Conservation (phyloP, 805 yeast genomes). For the Yarrowia bubula region DNA sequence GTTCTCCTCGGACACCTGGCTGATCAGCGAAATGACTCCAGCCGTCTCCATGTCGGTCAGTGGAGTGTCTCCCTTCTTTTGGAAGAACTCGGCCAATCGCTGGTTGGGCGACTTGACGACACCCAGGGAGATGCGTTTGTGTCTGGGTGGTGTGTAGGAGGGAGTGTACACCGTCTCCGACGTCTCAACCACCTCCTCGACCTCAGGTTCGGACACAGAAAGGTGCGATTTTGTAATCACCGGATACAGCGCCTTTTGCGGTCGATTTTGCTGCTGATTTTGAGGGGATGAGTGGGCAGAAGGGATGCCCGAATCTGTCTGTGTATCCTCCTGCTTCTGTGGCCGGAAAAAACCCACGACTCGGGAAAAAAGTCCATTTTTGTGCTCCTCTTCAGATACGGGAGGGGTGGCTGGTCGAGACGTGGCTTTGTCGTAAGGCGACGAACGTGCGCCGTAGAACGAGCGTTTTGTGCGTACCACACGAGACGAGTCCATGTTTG, state of each 20-base stretch:
- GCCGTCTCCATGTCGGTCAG: slow-evolving; percentile 70
- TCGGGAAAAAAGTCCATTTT: not conserved
- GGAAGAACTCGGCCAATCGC: slow-evolving; percentile 63
- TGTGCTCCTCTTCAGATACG: not conserved
- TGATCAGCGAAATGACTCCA: slow-evolving; percentile 46
- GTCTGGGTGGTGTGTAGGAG: not conserved
- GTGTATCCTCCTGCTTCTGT: not conserved
- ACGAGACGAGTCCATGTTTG: not conserved
- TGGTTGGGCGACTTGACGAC: slow-evolving; percentile 49
- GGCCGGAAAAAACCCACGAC: not conserved
- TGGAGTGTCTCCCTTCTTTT: slow-evolving; percentile 68
- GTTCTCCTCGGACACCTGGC: slow-evolving; percentile 13
- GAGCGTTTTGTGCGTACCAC: slow-evolving; percentile 11
- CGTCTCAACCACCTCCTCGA: not conserved
- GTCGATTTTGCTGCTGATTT: not conserved
- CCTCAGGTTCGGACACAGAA: not conserved
- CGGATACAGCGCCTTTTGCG: not conserved
- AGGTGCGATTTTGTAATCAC: not conserved
- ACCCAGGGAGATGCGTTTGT: not conserved
- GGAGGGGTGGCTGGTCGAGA: not conserved
- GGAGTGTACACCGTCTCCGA: not conserved
- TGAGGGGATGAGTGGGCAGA: not conserved
- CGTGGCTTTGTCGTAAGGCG: not conserved
- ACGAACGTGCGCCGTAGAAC: not conserved
- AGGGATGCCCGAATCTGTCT: not conserved